Conservation (phyloP, 768 basidiomycete genomes). For the Goffeauzyma gilvescens region DNA sequence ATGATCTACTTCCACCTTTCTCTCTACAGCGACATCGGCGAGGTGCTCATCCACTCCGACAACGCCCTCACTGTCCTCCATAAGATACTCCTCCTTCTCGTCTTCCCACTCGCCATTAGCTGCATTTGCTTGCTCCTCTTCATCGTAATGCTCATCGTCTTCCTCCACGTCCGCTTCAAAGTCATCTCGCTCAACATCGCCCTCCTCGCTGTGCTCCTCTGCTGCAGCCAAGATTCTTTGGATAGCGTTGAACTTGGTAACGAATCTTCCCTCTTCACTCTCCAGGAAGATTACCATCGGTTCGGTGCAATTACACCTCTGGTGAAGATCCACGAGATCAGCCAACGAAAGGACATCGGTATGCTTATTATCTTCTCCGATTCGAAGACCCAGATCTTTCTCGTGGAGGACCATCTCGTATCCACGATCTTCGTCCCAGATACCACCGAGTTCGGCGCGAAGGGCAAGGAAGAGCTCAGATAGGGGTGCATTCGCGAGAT, state of each 20-base stretch:
- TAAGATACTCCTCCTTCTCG: constrained; percentile 14
- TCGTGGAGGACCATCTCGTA: constrained; percentile 5
- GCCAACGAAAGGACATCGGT: constrained; percentile 1
- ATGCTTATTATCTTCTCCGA: constrained; percentile 10
- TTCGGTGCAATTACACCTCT: not conserved
- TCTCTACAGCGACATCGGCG: no score
- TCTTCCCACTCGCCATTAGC: constrained; percentile 11
- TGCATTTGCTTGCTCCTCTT: not conserved
- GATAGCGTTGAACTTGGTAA: constrained; percentile 3
- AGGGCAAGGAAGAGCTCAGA: constrained; percentile 3
- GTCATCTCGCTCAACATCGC: constrained; percentile 7
- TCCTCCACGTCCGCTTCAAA: not conserved
- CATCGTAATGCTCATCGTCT: constrained; percentile 11
- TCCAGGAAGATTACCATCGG: not conserved
- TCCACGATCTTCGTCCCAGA: constrained; percentile 4
- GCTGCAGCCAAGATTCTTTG: not conserved
- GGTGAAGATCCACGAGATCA: constrained; percentile 1
- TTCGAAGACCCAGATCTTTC: not conserved
- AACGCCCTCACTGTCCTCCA: no score
- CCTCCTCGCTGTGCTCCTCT: constrained; percentile 3
- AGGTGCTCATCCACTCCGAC: no score
- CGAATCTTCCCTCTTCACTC: constrained; percentile 3
- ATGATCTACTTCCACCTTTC: no score
- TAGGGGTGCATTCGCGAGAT: constrained; percentile 1
- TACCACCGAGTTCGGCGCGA: constrained; percentile 1